These are phyloP conservation scores for Diplodia intermedia DNA, from an alignment of 2,329 filamentous ascomycete genomes.

Conservation along the genomic window DNA sequence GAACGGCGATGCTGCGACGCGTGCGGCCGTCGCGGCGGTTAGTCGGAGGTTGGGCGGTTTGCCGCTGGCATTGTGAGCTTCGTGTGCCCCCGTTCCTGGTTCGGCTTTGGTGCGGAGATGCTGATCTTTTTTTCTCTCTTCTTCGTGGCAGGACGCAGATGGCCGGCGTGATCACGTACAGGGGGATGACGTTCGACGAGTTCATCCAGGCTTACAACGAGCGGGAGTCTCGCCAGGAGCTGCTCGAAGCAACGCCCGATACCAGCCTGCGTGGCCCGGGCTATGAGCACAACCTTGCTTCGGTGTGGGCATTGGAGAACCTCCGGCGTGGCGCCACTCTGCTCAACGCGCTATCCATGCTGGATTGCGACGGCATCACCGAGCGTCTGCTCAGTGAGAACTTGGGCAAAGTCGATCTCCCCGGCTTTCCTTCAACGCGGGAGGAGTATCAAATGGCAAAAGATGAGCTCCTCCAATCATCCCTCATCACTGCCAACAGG, in stretches of 20 bases:
- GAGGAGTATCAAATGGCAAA: slow-evolving; percentile 29
- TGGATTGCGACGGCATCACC: slow-evolving; percentile 35
- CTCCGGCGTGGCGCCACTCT: slow-evolving; percentile 30
- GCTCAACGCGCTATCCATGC: slow-evolving; percentile 34
- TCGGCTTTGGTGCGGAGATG: not conserved
- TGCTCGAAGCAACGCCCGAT: not conserved
- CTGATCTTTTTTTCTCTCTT: not conserved
- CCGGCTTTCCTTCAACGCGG: slow-evolving; percentile 22
- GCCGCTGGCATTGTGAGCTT: slow-evolving; percentile 34
- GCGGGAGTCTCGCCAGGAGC: slow-evolving; percentile 6
- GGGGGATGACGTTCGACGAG: slow-evolving; percentile 33
- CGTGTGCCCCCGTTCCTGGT: not conserved
- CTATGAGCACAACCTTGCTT: slow-evolving; percentile 24
- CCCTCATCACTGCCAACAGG: slow-evolving; percentile 25
- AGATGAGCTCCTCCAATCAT: slow-evolving; percentile 31
- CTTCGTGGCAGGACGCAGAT: slow-evolving; percentile 34
- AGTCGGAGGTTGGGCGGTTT: slow-evolving; percentile 34
- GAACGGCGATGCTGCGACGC: not conserved
- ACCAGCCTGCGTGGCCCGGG: not conserved
- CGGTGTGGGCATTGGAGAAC: slow-evolving; percentile 35
- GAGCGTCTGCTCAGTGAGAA: slow-evolving; percentile 28
- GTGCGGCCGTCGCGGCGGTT: slow-evolving; percentile 6
- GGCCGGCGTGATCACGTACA: slow-evolving; percentile 35
- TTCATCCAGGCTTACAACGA: slow-evolving; percentile 33
- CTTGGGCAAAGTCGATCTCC: not conserved